Evolutionary conservation across 768 basidiomycete species (phyloP).

Genomic region (Termitomyces sp.): DNA sequence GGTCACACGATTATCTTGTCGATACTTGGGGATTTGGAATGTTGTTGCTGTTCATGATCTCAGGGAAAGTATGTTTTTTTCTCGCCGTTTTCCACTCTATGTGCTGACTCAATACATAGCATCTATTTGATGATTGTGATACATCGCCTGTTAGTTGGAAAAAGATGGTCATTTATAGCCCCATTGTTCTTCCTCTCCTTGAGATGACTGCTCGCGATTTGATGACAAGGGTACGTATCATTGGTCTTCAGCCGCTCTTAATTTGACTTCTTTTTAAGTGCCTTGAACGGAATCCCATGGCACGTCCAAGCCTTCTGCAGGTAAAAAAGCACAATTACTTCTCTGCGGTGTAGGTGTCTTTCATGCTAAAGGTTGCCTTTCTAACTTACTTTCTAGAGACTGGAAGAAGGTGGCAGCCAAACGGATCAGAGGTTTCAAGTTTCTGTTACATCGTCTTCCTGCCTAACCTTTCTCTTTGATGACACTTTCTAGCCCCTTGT

Average conservation of each 20-base stretch:
- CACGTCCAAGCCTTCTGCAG: slow-evolving; percentile 36
- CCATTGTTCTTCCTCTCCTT: slow-evolving; percentile 24
- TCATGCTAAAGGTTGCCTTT: slow-evolving; percentile 4
- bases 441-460: background rate
- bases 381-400: slow-evolving; percentile 25
- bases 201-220: slow-evolving; percentile 37
- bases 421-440: slow-evolving; percentile 24
- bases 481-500: background rate
- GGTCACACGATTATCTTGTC: slow-evolving; percentile 47
- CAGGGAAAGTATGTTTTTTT: slow-evolving; percentile 35
- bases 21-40: slow-evolving; percentile 63
- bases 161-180: slow-evolving; percentile 29
- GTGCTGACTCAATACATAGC: slow-evolving; percentile 2
- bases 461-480: background rate
- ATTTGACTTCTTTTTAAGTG: slow-evolving; percentile 33
- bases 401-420: slow-evolving; percentile 35
- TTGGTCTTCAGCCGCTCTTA: background rate
- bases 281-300: slow-evolving; percentile 50
- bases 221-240: slow-evolving; percentile 37
- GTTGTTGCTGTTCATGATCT: slow-evolving; percentile 46
- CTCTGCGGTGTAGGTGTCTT: slow-evolving; percentile 36
- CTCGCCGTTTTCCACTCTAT: background rate
- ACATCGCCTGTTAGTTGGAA: slow-evolving; percentile 25
- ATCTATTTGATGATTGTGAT: background rate
- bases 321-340: slow-evolving; percentile 52